These are phyloP conservation scores for Ustilago crameri DNA, from an alignment of 1,284 basidiomycete genomes.

Conservation along the genomic window DNA sequence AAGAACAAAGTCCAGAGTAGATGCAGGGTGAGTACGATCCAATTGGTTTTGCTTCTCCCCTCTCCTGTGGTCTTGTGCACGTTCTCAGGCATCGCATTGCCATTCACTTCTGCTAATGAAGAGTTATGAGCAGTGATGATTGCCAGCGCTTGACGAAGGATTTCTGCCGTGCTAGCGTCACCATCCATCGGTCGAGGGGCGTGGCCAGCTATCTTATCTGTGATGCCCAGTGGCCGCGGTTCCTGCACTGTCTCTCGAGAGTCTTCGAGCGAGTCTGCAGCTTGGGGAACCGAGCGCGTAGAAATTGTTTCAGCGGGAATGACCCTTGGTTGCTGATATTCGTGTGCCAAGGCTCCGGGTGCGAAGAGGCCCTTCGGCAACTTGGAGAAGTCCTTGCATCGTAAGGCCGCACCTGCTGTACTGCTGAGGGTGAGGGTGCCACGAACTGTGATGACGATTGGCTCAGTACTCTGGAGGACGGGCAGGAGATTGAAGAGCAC, in stretches of 20 bases:
- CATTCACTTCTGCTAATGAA: background rate
- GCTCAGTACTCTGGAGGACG: slow-evolving; percentile 25
- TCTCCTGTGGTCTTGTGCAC: background rate
- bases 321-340: background rate
- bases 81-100: background rate
- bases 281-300: background rate
- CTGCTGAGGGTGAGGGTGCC: slow-evolving; percentile 5
- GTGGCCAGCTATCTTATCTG: background rate
- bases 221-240: background rate
- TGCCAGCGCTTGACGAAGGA: slow-evolving; percentile 28
- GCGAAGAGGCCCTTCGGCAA: slow-evolving; percentile 18
- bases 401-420: background rate
- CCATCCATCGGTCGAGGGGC: background rate
- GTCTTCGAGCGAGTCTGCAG: slow-evolving; percentile 20
- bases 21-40: slow-evolving; percentile 20
- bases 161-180: slow-evolving; percentile 9
- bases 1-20: slow-evolving; percentile 37
- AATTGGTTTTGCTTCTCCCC: background rate
- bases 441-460: slow-evolving; percentile 12
- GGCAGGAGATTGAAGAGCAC: slow-evolving; percentile 32
- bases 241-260: slow-evolving; percentile 28
- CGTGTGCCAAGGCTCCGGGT: slow-evolving; percentile 7
- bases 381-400: background rate
- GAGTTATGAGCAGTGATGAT: slow-evolving; percentile 36
- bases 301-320: background rate